Evolutionary conservation across 495 filamentous ascomycete genomes (phyloP).

Genomic region (Lindgomyces ingoldianus): DNA sequence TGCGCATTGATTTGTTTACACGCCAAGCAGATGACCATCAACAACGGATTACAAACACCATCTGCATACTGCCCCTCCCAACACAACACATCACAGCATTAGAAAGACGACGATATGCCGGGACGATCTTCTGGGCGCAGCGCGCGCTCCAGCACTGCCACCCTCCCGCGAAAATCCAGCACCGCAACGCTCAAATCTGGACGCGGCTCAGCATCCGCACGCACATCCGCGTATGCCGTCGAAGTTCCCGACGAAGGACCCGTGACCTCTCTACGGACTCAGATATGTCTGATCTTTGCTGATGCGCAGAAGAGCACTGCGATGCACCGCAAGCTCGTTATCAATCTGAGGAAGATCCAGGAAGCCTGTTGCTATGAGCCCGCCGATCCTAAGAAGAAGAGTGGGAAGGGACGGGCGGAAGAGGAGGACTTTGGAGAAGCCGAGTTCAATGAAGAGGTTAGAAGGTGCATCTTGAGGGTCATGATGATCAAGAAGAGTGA

Average conservation of each 20-base stretch:
- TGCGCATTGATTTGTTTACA: too few species aligned
- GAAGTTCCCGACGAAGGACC: constrained; percentile 73
- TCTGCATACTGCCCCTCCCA: background rate
- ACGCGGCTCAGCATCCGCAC: constrained; percentile 44
- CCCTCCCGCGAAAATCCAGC: constrained; percentile 43
- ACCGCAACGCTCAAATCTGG: constrained; percentile 37
- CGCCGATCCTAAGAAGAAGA: constrained; percentile 52
- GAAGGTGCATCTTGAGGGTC: constrained; percentile 75
- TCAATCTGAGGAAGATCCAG: constrained; percentile 79
- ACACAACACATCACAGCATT: constrained; percentile 17
- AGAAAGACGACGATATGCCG: constrained; percentile 41
- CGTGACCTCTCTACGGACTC: constrained; percentile 68
- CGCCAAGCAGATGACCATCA: background rate
- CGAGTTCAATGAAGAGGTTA: constrained; percentile 84
- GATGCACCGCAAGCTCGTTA: constrained; percentile 82
- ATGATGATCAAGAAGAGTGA: constrained; percentile 91
- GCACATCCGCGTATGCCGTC: constrained; percentile 64
- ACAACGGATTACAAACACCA: constrained; percentile 14
- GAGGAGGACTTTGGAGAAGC: constrained; percentile 66
- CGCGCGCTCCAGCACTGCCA: constrained; percentile 27
- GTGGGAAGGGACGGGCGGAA: constrained; percentile 29
- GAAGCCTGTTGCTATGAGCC: constrained; percentile 84
- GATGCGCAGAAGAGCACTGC: constrained; percentile 88
- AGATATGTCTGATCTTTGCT: constrained; percentile 76
- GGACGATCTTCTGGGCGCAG: constrained; percentile 44